Evolutionary conservation across 306 rosid genomes (phyloP).

Genomic region (Sindora glabra): DNA sequence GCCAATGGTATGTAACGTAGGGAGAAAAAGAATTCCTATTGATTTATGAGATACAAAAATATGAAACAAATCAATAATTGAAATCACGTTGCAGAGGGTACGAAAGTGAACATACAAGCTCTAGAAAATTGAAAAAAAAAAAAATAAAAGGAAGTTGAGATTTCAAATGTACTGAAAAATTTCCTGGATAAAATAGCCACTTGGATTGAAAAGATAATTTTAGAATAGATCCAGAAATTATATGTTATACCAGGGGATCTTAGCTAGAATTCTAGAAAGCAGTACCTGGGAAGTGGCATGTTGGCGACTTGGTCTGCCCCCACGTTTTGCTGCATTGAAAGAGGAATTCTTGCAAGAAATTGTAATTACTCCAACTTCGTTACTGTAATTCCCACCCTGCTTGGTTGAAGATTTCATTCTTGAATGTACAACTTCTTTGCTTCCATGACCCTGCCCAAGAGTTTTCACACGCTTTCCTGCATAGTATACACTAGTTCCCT

Average conservation of each 20-base stretch:
- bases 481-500: conserved; percentile 5
- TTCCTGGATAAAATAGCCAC: not conserved
- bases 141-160: not conserved
- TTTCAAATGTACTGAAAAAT: not conserved
- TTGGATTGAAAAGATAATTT: no score
- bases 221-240: not conserved
- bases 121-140: no score
- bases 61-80: no score
- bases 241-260: not conserved
- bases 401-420: conserved; percentile 63
- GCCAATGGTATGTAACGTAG: no score
- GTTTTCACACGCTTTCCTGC: conserved; percentile 71
- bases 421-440: conserved; percentile 59
- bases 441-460: conserved; percentile 62
- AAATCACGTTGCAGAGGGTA: not conserved
- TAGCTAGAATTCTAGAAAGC: conserved; percentile 6
- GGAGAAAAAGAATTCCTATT: no score
- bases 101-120: not conserved
- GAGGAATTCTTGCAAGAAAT: conserved; percentile 55
- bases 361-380: conserved; percentile 62
- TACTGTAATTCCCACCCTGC: conserved; percentile 54
- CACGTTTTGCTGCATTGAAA: conserved; percentile 75
- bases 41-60: no score
- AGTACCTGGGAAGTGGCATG: conserved; percentile 81
- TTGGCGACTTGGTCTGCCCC: conserved; percentile 88